These are phyloP conservation scores for Boehmeria nivea DNA, from an alignment of 306 rosid species.

Conservation along the genomic window DNA sequence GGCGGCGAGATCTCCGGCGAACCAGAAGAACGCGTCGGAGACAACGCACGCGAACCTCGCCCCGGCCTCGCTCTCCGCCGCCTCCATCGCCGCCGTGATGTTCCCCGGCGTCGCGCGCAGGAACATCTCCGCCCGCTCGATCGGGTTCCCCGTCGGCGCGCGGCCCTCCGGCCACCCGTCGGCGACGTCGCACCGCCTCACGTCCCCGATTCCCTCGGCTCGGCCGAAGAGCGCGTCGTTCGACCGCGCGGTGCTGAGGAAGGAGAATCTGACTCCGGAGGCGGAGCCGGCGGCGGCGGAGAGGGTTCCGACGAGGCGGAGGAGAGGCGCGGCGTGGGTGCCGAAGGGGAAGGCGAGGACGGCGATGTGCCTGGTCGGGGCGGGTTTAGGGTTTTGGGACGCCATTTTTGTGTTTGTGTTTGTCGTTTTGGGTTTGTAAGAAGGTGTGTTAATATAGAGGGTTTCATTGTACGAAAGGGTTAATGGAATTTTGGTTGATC, in stretches of 20 bases:
- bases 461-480: no score
- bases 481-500: no score
- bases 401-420: slow-evolving; percentile 6
- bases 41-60: slow-evolving; percentile 43
- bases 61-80: slow-evolving; percentile 31
- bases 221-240: slow-evolving; percentile 25
- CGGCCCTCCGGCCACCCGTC: slow-evolving; percentile 55
- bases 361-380: slow-evolving; percentile 39
- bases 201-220: neutral
- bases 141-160: slow-evolving; percentile 15
- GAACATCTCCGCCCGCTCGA: slow-evolving; percentile 30
- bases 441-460: no score
- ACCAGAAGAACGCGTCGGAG: slow-evolving; percentile 64
- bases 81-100: slow-evolving; percentile 25
- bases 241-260: slow-evolving; percentile 41
- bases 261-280: slow-evolving; percentile 40
- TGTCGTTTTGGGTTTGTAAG: no score
- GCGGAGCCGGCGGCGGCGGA: slow-evolving; percentile 28
- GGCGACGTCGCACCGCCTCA: slow-evolving; percentile 26
- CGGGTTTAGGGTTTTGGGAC: neutral
- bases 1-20: slow-evolving; percentile 47
- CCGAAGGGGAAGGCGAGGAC: slow-evolving; percentile 72
- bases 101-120: slow-evolving; percentile 34
- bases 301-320: slow-evolving; percentile 33
- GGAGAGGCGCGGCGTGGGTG: slow-evolving; percentile 57